Conservation (phyloP, 2,329 filamentous ascomycete species). For the Ampelomyces quisqualis region DNA sequence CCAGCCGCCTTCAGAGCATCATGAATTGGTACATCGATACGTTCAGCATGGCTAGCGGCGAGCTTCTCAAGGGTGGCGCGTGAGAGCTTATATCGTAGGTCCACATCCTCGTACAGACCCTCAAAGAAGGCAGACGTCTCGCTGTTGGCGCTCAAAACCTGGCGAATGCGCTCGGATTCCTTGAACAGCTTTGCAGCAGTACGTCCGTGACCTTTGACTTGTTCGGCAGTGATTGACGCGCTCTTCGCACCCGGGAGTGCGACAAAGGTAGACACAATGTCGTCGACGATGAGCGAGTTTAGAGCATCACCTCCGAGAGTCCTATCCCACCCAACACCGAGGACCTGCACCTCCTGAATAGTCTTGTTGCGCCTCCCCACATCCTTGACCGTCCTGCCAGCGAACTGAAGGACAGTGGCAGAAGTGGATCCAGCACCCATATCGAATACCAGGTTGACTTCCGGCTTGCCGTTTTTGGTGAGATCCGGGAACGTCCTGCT, state of each 20-base stretch:
- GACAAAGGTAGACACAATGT: slow-evolving; percentile 81
- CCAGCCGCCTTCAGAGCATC: slow-evolving; percentile 73
- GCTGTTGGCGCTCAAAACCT: slow-evolving; percentile 89
- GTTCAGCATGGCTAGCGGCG: slow-evolving; percentile 64
- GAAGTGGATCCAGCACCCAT: slow-evolving; percentile 97
- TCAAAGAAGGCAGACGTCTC: slow-evolving; percentile 82
- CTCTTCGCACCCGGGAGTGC: slow-evolving; percentile 65
- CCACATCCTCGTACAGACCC: slow-evolving; percentile 84
- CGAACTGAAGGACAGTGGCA: slow-evolving; percentile 85
- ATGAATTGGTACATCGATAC: slow-evolving; percentile 69
- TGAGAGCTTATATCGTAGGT: slow-evolving; percentile 87
- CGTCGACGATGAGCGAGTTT: slow-evolving; percentile 82
- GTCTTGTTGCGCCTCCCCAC: slow-evolving; percentile 94
- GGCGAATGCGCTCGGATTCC: slow-evolving; percentile 82
- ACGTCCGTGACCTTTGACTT: slow-evolving; percentile 74
- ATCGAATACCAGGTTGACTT: slow-evolving; percentile 91
- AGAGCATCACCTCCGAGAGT: slow-evolving; percentile 86
- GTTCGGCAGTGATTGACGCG: slow-evolving; percentile 60
- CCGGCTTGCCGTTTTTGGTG: slow-evolving; percentile 78
- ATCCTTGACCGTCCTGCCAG: slow-evolving; percentile 86
- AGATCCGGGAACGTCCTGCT: slow-evolving; percentile 83
- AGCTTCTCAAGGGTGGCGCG: slow-evolving; percentile 80
- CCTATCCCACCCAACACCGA: slow-evolving; percentile 85
- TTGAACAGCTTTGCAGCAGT: slow-evolving; percentile 89
- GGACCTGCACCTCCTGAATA: slow-evolving; percentile 86